These are phyloP conservation scores for Hansenula lynferdii DNA, from an alignment of 1,139 yeast species.

Conservation along the genomic window DNA sequence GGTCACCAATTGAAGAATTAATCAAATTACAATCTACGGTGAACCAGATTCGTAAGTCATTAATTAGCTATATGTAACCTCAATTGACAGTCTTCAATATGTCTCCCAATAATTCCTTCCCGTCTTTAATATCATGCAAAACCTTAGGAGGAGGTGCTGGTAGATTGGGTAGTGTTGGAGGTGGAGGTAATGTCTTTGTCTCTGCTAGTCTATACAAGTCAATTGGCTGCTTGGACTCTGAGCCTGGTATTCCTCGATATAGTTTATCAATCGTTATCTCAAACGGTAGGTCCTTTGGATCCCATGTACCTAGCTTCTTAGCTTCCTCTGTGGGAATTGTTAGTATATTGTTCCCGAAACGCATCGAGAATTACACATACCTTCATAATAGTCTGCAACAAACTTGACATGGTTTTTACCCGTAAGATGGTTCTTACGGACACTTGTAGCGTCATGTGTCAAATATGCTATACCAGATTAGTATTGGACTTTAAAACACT, in stretches of 20 bases:
- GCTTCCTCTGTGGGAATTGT: conserved; percentile 31
- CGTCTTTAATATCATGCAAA: conserved; percentile 10
- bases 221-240: conserved; percentile 4
- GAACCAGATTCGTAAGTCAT: too few relatives aligned
- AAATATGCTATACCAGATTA: conserved; percentile 42
- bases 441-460: conserved; percentile 88
- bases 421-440: conserved; percentile 72
- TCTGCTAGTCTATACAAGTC: conserved; percentile 15
- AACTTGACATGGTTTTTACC: conserved; percentile 77
- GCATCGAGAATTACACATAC: conserved; percentile 17
- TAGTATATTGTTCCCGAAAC: too few relatives aligned
- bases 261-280: conserved; percentile 36
- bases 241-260: conserved; percentile 44
- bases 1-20: too few relatives aligned
- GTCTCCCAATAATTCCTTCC: conserved; percentile 13
- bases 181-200: conserved; percentile 33
- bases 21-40: background rate
- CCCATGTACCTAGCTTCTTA: conserved; percentile 42
- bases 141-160: conserved; percentile 42
- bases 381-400: conserved; percentile 74
- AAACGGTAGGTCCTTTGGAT: conserved; percentile 34
- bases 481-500: background rate
- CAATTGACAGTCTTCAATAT: conserved; percentile 16
- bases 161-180: conserved; percentile 32
- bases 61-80: background rate